Evolutionary conservation across 305 asterid species (phyloP), one percentile per base, ranked within the genome.

Genomic region (Rubia occidens): DNA sequence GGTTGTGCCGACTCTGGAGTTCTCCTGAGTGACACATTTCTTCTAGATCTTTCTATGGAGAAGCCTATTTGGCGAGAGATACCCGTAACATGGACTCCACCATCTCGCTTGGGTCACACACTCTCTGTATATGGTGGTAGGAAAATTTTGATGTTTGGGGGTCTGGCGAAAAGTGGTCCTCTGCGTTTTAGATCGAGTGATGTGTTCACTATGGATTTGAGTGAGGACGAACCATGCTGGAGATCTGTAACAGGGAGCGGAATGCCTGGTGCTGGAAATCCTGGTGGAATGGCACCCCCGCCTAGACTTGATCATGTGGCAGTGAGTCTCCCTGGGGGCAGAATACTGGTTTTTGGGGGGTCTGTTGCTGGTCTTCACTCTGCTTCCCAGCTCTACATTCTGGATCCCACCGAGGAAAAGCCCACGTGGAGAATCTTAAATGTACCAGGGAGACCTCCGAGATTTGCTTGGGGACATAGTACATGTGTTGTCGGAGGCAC

Each of bases 291-390:
- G 47, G 88, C 89, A 29, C 95, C 97, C 39, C 95, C 97, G 8
- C 96, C 95, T 42, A 82, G 97, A 73, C 88, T 91, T 63, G 97
- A 91, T 78, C 97, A 91, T 45, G 97, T 91, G 79, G 96, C 97
- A 0, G 88, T 88, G 58, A 88, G 93, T 79, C 86, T 90, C 42
- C 97, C 91, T 40, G 92, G 97, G 17, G 95, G 97, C 43, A 85
- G 97, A 60, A 85, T 90, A 68, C 76, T 90, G 10, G 87, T 90
- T 32, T 90, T 90, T 68, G 96, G 96, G 68, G 97, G 96, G 47
- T 91, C 96, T 37, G 89, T 91, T 67, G 89, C 97, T 6, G 96
- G 97, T 49, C 96, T 89, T 26, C 97, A 91, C 83, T 91, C 97
- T 2, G 96, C 96, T 26, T 89, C 96, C 8, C 95, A 89, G 87